phyloP scores from a whole-genome alignment of 371 early-diverging fungal genomes.

The Nosema muscidifuracis region DNA sequence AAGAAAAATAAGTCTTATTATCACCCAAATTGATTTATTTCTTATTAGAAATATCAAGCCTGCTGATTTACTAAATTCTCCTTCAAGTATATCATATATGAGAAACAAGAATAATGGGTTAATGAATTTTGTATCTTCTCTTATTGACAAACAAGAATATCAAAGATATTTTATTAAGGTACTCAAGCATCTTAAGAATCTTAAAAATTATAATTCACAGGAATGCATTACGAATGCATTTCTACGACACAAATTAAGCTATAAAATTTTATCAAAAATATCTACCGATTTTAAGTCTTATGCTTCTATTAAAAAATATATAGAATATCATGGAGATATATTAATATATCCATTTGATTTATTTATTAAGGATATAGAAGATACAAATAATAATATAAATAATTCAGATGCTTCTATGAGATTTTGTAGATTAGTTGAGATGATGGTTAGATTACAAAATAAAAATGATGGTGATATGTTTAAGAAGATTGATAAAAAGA shows the following conservation, averaged over 20 bases:
- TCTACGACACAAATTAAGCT: conserved; percentile 9
- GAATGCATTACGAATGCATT: conserved; percentile 13
- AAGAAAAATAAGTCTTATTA: background rate
- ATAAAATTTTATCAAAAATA: conserved; percentile 6
- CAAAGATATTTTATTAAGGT: conserved; percentile 20
- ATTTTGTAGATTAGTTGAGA: conserved; percentile 33
- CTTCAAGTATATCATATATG: conserved; percentile 9
- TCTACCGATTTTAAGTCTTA: too few species aligned
- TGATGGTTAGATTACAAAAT: background rate
- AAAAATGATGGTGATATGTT: too few species aligned
- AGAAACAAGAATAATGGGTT: conserved; percentile 22
- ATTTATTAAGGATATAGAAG: conserved; percentile 31
- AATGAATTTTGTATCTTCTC: conserved; percentile 14
- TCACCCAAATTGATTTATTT: conserved; percentile 21
- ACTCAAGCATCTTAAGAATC: conserved; percentile 8
- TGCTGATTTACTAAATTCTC: conserved; percentile 19
- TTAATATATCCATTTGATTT: conserved; percentile 33
- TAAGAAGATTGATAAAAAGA: background rate
- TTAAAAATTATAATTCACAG: conserved; percentile 34
- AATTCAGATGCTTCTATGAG: conserved; percentile 22
- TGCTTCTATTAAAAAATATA: background rate
- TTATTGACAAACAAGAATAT: background rate
- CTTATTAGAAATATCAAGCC: conserved; percentile 9
- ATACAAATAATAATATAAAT: conserved; percentile 32
- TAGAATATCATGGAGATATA: background rate